These are phyloP conservation scores for Pseudogymnoascus sp. DNA, from an alignment of 2,329 filamentous ascomycete species.

Conservation along the genomic window DNA sequence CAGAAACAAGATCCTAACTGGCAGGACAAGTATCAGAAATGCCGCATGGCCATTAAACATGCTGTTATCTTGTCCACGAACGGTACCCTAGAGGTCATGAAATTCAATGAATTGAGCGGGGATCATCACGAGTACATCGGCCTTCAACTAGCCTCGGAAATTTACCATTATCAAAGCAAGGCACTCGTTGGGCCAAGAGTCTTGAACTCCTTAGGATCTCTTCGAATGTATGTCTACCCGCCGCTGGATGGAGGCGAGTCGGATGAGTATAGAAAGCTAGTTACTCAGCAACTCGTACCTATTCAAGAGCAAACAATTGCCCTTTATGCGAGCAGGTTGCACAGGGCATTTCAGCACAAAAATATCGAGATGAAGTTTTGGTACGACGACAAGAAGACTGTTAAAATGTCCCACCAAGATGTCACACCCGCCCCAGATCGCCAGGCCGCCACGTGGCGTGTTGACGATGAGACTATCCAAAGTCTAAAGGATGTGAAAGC, in stretches of 20 bases:
- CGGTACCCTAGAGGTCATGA: constrained; percentile 68
- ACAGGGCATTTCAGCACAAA: constrained; percentile 76
- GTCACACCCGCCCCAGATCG: constrained; percentile 41
- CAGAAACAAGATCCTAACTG: constrained; percentile 65
- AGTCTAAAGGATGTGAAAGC: constrained; percentile 38
- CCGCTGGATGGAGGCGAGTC: constrained; percentile 78
- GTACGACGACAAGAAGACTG: constrained; percentile 66
- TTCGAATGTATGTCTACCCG: constrained; percentile 69
- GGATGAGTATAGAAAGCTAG: constrained; percentile 70
- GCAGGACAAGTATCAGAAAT: constrained; percentile 78
- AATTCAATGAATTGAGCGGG: constrained; percentile 63
- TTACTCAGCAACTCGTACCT: constrained; percentile 65
- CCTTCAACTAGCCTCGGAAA: constrained; percentile 79
- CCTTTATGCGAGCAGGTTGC: constrained; percentile 68
- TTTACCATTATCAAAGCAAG: constrained; percentile 81
- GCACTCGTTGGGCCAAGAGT: constrained; percentile 74
- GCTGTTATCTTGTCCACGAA: constrained; percentile 60
- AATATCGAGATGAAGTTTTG: constrained; percentile 72
- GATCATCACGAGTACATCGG: constrained; percentile 88
- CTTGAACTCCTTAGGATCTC: constrained; percentile 73
- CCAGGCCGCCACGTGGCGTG: constrained; percentile 58
- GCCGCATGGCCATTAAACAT: constrained; percentile 77
- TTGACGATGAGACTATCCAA: constrained; percentile 46
- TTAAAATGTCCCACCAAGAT: constrained; percentile 57
- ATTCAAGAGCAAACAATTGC: constrained; percentile 70